Conservation (phyloP, 75 land plant genomes). For the Sequoiadendron giganteum region DNA sequence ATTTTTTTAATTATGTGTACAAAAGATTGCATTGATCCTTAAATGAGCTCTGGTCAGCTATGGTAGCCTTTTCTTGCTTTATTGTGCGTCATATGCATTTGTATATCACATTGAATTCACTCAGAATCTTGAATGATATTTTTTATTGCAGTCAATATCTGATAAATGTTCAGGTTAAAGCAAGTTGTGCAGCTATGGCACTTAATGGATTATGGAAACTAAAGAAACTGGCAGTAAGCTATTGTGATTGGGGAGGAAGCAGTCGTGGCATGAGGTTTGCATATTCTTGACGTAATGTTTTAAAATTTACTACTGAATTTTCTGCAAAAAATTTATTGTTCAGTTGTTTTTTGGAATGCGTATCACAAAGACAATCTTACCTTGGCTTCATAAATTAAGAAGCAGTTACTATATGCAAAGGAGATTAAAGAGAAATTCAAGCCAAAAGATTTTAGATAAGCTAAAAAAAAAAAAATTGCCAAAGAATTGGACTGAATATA, state of each 20-base stretch:
- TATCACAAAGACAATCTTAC: background rate
- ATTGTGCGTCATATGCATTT: conserved; percentile 1
- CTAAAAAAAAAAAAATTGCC: too few relatives aligned
- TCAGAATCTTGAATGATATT: background rate
- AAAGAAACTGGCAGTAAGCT: conserved; percentile 76
- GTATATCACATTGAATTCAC: background rate
- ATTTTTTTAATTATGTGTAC: background rate
- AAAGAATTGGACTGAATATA: too few relatives aligned
- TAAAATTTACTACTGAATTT: background rate
- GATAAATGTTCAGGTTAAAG: conserved; percentile 1
- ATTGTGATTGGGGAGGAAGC: conserved; percentile 86
- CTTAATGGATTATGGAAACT: conserved; percentile 90
- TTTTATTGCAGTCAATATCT: background rate
- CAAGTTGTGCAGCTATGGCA: conserved; percentile 36
- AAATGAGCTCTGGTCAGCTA: background rate
- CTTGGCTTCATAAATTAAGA: too few relatives aligned
- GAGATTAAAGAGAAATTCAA: too few relatives aligned
- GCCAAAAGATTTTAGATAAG: too few relatives aligned
- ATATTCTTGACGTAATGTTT: background rate
- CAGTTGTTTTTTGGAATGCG: background rate
- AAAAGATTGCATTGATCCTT: background rate
- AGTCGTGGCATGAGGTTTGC: conserved; percentile 79
- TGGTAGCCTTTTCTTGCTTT: background rate
- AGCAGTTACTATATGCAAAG: too few relatives aligned
- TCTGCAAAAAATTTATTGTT: background rate